Conservation (phyloP, 257 asterid genomes). For the Thymus mandschuricus region DNA sequence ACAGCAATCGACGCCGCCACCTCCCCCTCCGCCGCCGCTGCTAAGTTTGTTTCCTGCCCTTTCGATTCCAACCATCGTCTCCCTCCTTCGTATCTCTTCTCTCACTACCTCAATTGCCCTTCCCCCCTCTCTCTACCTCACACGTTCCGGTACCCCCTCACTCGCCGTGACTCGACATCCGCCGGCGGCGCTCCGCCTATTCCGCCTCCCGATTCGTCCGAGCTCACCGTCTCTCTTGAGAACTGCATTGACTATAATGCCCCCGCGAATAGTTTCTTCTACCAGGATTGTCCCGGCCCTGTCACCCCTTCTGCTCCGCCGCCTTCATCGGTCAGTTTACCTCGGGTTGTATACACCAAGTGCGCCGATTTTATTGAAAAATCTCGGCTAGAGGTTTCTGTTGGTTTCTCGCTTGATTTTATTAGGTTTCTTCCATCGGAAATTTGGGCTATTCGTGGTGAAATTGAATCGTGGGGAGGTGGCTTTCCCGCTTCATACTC, state of each 20-base stretch:
- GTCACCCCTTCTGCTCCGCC: constrained; percentile 49
- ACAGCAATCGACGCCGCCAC: constrained; percentile 33
- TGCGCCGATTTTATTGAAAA: constrained; percentile 44
- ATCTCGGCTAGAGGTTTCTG: neutral
- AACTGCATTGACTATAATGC: constrained; percentile 33
- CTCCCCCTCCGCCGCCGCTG: constrained; percentile 26
- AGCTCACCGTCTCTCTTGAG: constrained; percentile 59
- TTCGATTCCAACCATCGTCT: constrained; percentile 66
- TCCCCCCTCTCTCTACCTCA: constrained; percentile 44
- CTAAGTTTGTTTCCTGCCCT: constrained; percentile 64
- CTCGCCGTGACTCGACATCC: constrained; percentile 43
- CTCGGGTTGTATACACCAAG: constrained; percentile 44
- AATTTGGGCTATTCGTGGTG: constrained; percentile 62
- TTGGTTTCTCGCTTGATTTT: constrained; percentile 22
- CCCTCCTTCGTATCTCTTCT: constrained; percentile 73
- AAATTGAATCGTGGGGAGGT: constrained; percentile 60
- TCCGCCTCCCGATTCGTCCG: constrained; percentile 37
- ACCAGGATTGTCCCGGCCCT: constrained; percentile 73
- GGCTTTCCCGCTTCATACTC: constrained; percentile 62
- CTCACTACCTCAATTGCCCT: constrained; percentile 74
- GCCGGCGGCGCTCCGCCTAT: constrained; percentile 15
- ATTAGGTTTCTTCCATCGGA: constrained; percentile 76
- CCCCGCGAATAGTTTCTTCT: constrained; percentile 47
- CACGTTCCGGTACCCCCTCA: constrained; percentile 50
- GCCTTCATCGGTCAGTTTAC: constrained; percentile 56